Percentiles rank a stretch among this genome's conserved stretches.
phyloP scores from a whole-genome alignment of 2,329 filamentous ascomycete species.

The Pseudogymnoascus sp. region DNA sequence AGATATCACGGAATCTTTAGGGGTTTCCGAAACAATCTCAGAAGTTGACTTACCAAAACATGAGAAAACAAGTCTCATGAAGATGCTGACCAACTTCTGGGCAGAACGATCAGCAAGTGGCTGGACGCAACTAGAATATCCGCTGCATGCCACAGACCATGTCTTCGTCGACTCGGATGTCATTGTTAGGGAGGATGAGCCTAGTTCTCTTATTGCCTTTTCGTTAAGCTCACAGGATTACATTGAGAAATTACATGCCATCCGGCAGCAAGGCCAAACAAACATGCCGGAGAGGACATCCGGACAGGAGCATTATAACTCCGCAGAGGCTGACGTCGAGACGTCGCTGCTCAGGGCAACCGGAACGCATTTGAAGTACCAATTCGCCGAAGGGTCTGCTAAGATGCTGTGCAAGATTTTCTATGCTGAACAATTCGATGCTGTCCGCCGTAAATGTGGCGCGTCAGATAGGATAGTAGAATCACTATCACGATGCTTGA shows the following conservation, averaged over 20 bases:
- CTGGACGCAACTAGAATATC: conserved; percentile 89
- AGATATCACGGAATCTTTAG: conserved; percentile 55
- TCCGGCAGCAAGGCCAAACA: conserved; percentile 47
- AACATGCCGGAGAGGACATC: conserved; percentile 23
- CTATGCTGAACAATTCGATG: conserved; percentile 96
- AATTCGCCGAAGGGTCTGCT: conserved; percentile 88
- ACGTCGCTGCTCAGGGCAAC: conserved; percentile 76
- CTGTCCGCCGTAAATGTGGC: conserved; percentile 84
- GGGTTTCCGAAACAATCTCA: conserved; percentile 46
- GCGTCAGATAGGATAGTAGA: conserved; percentile 92
- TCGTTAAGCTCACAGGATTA: conserved; percentile 87
- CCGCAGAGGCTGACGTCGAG: conserved; percentile 69
- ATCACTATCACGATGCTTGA: conserved; percentile 87
- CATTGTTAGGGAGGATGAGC: conserved; percentile 94
- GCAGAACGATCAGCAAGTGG: conserved; percentile 93
- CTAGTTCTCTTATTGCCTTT: conserved; percentile 91
- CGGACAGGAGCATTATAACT: conserved; percentile 3
- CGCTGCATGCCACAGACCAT: conserved; percentile 79
- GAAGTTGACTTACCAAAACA: conserved; percentile 80
- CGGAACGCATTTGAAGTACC: conserved; percentile 91
- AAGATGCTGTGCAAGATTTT: conserved; percentile 98
- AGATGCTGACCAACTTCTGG: conserved; percentile 96
- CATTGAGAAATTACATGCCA: conserved; percentile 66
- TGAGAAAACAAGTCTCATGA: conserved; percentile 88
- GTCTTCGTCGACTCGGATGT: conserved; percentile 97